Evolutionary conservation across 2,329 filamentous ascomycete species (phyloP), one percentile per base, ranked within the genome.

Genomic region (Hypoxylon sp.): DNA sequence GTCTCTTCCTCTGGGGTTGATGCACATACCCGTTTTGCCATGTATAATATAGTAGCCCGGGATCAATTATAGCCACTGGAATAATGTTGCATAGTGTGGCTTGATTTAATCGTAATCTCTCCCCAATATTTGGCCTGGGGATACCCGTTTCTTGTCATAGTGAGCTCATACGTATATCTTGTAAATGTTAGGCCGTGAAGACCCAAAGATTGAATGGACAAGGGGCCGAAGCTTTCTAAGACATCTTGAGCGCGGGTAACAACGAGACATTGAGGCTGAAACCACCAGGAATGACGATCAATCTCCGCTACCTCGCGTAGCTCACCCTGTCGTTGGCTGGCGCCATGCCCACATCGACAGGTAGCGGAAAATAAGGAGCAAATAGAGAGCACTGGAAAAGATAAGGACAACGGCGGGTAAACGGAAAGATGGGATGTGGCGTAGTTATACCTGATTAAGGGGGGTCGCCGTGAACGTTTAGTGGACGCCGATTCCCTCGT

Each of bases 21-120:
- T 56, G 64, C 47, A 58, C 37, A 55, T 64, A 64, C 53, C 64
- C 64, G 64, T 58, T 41, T 32, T 52, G 37, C 54, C 46, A 55
- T 52, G 55, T 26, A 28, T 17, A 28, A 8, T 28, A 47, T 26
- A 28, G 44, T 28, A 28, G 13, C 13, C 22, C 22, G 22, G 44
- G 44, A 17, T 28, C 3, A 13, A 28, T 28, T 28, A 2, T 6
- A n/a, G 20, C 44, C 22, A 17, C 30, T 15, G 24, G 4, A 26
- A 32, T 53, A 19, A 43, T 30, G 32, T 15, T 46, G 61, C 47
- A 50, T 52, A 24, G 13, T 20, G 43, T 61, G 56, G 37, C 50
- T 49, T 60, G 19, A 52, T 39, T 26, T 30, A 28, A 15, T 10
- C 15, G 8, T 19, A 10, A 17, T 4, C 17, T 41, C 37, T 39